phyloP scores from a whole-genome alignment of 345 rosid species.

The Eucalyptus dawsonii region DNA sequence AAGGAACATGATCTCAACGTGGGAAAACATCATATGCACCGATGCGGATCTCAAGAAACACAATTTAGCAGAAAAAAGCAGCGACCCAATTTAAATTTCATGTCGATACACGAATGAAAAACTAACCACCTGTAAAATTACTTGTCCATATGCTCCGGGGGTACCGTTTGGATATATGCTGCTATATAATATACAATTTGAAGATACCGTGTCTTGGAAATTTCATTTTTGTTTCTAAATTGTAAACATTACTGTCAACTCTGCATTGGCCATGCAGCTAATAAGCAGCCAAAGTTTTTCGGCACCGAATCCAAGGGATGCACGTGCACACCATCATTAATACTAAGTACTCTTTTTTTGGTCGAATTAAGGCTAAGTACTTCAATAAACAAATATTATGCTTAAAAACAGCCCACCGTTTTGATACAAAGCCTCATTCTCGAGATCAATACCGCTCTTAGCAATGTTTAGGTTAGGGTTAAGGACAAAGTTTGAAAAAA shows the following conservation, averaged over 20 bases:
- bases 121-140: background rate
- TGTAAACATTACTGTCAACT: background rate
- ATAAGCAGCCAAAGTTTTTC: background rate
- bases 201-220: background rate
- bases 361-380: background rate
- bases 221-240: background rate
- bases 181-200: background rate
- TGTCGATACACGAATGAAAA: background rate
- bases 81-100: background rate
- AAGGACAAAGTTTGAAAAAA: background rate
- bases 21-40: background rate
- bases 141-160: background rate
- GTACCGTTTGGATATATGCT: background rate
- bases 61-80: background rate
- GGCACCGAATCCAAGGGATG: background rate
- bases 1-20: background rate
- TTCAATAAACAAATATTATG: background rate
- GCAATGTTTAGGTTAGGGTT: background rate
- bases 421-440: conserved; percentile 3
- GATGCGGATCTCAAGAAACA: background rate
- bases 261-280: background rate
- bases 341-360: background rate
- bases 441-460: background rate
- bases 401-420: conserved; percentile 10
- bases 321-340: background rate